A percentile compares a stretch with the other conserved stretches of the same genome.
These are phyloP conservation scores for sorghum (Sorghum bicolor) DNA, from an alignment of 176 grass and related monocot species.

Conservation along the genomic window DNA sequence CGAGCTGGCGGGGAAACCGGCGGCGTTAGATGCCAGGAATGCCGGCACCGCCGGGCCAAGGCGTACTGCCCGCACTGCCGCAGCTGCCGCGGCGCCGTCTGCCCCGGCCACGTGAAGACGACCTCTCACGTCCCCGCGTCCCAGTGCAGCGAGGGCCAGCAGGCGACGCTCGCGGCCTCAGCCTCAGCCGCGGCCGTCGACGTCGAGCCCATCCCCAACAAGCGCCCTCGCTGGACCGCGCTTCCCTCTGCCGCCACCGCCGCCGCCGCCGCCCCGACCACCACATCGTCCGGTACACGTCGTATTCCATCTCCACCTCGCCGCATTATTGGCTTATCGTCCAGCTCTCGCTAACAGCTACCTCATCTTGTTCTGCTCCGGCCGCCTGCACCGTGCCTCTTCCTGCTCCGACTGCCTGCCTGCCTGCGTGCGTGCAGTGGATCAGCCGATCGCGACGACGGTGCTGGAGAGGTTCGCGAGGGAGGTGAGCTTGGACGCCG, in stretches of 20 bases:
- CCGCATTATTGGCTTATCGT: background rate
- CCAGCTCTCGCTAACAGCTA: background rate
- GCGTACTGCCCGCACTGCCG: constrained; percentile 1
- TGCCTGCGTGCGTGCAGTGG: background rate
- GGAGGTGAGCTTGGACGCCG: background rate
- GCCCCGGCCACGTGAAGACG: background rate
- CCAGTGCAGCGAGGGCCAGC: background rate
- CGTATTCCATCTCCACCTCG: background rate
- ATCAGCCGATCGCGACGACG: background rate
- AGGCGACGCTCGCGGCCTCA: background rate
- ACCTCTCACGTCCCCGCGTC: background rate
- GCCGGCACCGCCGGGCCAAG: background rate
- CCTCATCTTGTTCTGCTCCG: too few species aligned
- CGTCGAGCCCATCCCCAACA: background rate
- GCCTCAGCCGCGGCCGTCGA: background rate
- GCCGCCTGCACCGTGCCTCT: background rate
- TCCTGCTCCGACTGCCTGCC: too few species aligned
- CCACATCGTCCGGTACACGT: background rate
- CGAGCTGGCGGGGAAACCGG: background rate
- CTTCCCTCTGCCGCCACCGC: background rate
- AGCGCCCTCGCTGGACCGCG: background rate
- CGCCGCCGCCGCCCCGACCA: background rate
- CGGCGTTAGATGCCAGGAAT: background rate
- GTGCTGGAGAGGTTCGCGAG: background rate
- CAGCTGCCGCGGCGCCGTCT: background rate